A percentile compares a stretch with the other conserved stretches of the same genome.
These are phyloP conservation scores for Pestalotiopsis sp. DNA, from an alignment of 2,329 filamentous ascomycete species.

Conservation along the genomic window DNA sequence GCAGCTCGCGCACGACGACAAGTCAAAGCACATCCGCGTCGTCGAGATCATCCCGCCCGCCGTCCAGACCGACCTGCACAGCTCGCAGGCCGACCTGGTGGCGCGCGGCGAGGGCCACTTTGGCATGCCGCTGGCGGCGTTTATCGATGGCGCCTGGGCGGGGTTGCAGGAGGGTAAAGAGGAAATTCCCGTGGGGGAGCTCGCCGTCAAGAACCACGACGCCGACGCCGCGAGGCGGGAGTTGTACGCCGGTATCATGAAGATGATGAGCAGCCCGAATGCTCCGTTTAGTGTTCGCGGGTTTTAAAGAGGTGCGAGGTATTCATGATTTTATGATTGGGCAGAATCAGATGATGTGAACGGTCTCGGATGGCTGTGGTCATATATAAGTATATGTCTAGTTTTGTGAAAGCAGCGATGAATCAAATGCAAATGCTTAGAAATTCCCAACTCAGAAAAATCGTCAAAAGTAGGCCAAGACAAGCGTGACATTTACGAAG, in stretches of 20 bases:
- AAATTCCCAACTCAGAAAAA: too few species aligned
- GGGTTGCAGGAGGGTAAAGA: conserved; percentile 43
- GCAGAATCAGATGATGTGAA: background rate
- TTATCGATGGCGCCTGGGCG: conserved; percentile 47
- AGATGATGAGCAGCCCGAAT: background rate
- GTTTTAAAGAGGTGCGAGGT: background rate
- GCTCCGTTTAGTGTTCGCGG: background rate
- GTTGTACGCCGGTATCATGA: background rate
- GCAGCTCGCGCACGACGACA: conserved; percentile 35
- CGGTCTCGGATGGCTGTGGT: too few species aligned
- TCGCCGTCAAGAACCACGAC: background rate
- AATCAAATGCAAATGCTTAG: too few species aligned
- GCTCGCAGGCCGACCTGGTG: conserved; percentile 37
- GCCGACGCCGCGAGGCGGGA: background rate
- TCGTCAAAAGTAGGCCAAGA: too few species aligned
- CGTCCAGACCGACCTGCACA: conserved; percentile 53
- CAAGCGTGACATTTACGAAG: background rate
- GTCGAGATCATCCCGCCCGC: conserved; percentile 52
- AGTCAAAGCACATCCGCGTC: conserved; percentile 37
- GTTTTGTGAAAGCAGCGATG: too few species aligned
- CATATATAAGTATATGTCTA: too few species aligned
- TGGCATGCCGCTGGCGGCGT: conserved; percentile 42
- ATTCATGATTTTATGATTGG: background rate
- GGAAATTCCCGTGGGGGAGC: conserved; percentile 31
- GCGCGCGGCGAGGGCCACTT: conserved; percentile 32